Base-by-base conservation (phyloP, 2,329 filamentous ascomycete genomes). In the Metarhizium sp. region DNA sequence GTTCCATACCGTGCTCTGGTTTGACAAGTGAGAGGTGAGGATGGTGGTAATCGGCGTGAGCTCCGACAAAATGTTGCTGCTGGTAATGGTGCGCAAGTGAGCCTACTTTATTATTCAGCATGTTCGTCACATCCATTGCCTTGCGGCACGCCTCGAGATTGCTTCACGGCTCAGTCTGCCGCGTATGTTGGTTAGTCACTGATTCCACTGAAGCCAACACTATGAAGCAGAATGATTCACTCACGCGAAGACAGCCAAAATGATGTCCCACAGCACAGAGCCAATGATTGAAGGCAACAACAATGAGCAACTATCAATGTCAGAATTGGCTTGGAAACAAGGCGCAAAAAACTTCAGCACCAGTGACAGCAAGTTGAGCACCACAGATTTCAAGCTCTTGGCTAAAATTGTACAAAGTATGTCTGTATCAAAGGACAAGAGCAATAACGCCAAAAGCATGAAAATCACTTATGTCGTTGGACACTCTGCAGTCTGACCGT, bases 111-210 rank as follows among this genome's bases (percentile, higher is more conserved):
- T 74, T 75, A 67, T 79, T 78, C 64, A 79, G 67, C 70, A 79
- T 76, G 65, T 73, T 77, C 63, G 72, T 76, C 63, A 79, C 76
- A 64, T 76, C 76, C 76, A 79, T 79, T 57, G 77, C 73, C 67
- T 76, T 74, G 61, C 71, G 70, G 51, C 75, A 48, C 69, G 58
- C 71, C 72, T 60, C 73, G 71, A 64, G 73, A 75, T 67, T 66
- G 68, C 69, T 25, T 75, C 72, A 59, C 64, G 69, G 63, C 63
- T 65, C 63, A 65, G 66, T 59, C 66, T 66, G 52, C 60, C 61
- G 36, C 47, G 49, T 25, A 18, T 14, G 38, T 57, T 58, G 57
- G 58, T 54, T 58, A 58, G 58, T 54, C 46, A 48, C 47, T 56
- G 49, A 38, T 8, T 52, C 50, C 38, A 42, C 14, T 16, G 13